phyloP scores from a whole-genome alignment of 2,329 filamentous ascomycete species.

The Fusarium metavorans region DNA sequence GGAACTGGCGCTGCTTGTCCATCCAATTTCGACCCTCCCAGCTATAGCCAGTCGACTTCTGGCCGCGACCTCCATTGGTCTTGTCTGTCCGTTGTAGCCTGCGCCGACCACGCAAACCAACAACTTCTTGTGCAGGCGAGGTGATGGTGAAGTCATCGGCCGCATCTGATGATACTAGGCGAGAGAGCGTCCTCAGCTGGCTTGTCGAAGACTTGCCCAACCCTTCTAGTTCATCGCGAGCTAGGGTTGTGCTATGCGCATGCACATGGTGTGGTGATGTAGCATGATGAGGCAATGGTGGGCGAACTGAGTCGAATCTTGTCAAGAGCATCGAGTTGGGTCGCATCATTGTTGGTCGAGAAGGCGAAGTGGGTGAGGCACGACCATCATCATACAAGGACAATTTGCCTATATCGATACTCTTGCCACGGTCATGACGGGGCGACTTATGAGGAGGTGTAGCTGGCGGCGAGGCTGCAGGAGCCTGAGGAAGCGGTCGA shows the following conservation, averaged over 20 bases:
- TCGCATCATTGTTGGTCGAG: constrained; percentile 58
- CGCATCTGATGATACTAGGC: constrained; percentile 79
- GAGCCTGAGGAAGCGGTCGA: constrained; percentile 77
- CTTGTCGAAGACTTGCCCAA: constrained; percentile 90
- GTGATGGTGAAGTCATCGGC: constrained; percentile 86
- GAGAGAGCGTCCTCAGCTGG: constrained; percentile 88
- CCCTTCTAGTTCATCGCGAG: constrained; percentile 80
- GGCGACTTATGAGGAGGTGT: constrained; percentile 52
- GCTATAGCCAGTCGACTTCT: constrained; percentile 67
- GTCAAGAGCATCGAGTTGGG: constrained; percentile 73
- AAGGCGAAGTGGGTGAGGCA: constrained; percentile 57
- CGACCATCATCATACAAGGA: constrained; percentile 60
- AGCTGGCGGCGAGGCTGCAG: constrained; percentile 59
- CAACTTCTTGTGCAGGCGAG: constrained; percentile 84
- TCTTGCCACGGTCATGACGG: constrained; percentile 71
- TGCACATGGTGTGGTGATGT: constrained; percentile 46
- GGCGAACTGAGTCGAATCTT: constrained; percentile 65
- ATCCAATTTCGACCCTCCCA: constrained; percentile 96
- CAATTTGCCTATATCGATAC: constrained; percentile 70
- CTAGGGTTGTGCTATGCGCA: constrained; percentile 58
- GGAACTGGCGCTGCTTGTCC: constrained; percentile 96
- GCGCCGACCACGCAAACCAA: constrained; percentile 85
- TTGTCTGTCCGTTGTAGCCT: constrained; percentile 80
- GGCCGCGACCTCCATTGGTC: constrained; percentile 58
- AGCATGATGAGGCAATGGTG: constrained; percentile 48